Percentiles rank a stretch among this genome's conserved stretches.
phyloP scores from a whole-genome alignment of 2,329 filamentous ascomycete genomes.

The Ophiosphaerella herpotricha region DNA sequence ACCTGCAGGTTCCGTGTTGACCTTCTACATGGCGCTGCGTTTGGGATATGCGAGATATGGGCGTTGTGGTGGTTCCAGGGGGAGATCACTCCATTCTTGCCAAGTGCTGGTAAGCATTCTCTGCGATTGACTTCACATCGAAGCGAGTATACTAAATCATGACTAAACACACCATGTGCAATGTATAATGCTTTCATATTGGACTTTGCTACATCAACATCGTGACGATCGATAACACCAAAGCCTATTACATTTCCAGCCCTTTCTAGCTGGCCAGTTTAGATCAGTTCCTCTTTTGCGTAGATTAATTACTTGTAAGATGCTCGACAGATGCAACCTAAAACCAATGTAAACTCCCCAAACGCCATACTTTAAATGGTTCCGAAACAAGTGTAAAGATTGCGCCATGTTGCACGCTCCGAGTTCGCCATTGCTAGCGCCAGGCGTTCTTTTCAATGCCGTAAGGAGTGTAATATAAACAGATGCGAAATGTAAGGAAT shows the following conservation, averaged over 20 bases:
- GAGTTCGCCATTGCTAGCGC: conserved; percentile 16
- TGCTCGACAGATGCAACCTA: conserved; percentile 4
- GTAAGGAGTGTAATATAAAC: conserved; percentile 28
- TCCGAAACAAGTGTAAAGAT: conserved; percentile 10
- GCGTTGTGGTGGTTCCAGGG: conserved; percentile 2
- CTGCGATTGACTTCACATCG: background rate
- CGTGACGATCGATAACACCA: conserved; percentile 8
- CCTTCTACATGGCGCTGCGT: no score
- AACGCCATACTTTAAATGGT: conserved; percentile 16
- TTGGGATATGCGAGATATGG: background rate
- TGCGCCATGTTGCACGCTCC: conserved; percentile 14
- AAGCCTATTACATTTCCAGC: conserved; percentile 10
- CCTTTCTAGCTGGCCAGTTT: background rate
- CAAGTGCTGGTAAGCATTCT: conserved; percentile 23
- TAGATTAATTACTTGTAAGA: conserved; percentile 12
- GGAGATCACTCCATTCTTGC: conserved; percentile 16
- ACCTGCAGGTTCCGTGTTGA: no score
- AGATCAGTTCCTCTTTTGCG: conserved; percentile 2
- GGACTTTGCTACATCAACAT: conserved; percentile 13
- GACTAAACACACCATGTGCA: background rate
- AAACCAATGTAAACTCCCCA: background rate
- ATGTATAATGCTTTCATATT: conserved; percentile 10
- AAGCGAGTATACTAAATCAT: no score
- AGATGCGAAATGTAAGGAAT: conserved; percentile 24
- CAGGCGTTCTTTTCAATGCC: conserved; percentile 18